phyloP scores from a whole-genome alignment of 73 alveolate genomes.

The Paramecium sonneborni region DNA sequence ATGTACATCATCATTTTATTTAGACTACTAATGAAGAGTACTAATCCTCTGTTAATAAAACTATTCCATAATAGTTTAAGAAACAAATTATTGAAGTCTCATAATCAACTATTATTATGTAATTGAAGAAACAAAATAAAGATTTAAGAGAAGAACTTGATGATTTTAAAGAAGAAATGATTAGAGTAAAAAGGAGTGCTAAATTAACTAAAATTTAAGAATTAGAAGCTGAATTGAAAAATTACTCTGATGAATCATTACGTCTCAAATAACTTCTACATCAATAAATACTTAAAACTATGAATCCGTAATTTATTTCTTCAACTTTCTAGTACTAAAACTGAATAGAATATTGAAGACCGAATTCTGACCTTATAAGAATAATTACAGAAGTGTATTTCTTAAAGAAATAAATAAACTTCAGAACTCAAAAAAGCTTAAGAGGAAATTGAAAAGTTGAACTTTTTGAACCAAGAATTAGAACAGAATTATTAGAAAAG shows the following conservation, averaged over 20 bases:
- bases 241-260: not conserved
- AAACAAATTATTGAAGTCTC: not conserved
- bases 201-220: constrained; percentile 34
- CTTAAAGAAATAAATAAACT: not conserved
- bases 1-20: not conserved
- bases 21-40: not conserved
- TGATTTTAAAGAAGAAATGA: constrained; percentile 21
- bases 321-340: not conserved
- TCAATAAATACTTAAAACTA: not conserved
- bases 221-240: constrained; percentile 48
- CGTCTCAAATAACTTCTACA: not conserved
- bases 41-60: not conserved
- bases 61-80: not conserved
- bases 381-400: not conserved
- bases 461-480: not conserved
- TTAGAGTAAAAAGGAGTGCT: constrained; percentile 43
- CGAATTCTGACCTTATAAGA: not conserved
- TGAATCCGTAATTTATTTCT: constrained; percentile 2
- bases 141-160: constrained; percentile 42
- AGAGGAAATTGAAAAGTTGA: not conserved
- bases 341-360: not conserved
- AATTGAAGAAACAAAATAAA: constrained; percentile 44
- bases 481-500: constrained; percentile 24
- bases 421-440: not conserved
- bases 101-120: not conserved